phyloP scores from a whole-genome alignment of 768 basidiomycete genomes.

The Paxillus ammoniavirescens region DNA sequence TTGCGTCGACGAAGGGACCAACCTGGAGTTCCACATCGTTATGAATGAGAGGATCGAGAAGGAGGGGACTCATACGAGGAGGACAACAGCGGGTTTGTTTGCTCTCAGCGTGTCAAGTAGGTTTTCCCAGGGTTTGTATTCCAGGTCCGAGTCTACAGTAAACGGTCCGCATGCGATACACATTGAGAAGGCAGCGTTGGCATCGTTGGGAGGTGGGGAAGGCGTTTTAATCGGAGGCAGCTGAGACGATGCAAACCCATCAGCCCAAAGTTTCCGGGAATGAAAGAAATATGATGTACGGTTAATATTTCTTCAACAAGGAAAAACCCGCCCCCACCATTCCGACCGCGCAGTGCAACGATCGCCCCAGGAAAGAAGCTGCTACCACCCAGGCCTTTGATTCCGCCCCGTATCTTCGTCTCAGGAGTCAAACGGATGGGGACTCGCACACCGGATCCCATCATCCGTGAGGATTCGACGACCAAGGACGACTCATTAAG shows the following conservation, averaged over 20 bases:
- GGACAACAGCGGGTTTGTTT: constrained; percentile 69
- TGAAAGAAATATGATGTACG: constrained; percentile 44
- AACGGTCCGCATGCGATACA: constrained; percentile 84
- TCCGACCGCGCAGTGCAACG: constrained; percentile 81
- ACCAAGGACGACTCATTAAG: constrained; percentile 71
- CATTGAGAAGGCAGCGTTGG: constrained; percentile 56
- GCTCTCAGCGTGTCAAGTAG: constrained; percentile 61
- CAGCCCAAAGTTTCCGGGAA: background rate
- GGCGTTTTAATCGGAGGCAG: constrained; percentile 60
- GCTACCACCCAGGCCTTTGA: constrained; percentile 59
- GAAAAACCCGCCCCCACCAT: constrained; percentile 89
- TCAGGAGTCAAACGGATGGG: constrained; percentile 67
- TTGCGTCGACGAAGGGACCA: constrained; percentile 86
- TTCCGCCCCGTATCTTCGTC: constrained; percentile 63
- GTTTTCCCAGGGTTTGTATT: constrained; percentile 67
- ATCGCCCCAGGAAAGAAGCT: constrained; percentile 90
- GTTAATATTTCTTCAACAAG: constrained; percentile 76
- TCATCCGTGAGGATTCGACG: constrained; percentile 82
- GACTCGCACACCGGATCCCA: constrained; percentile 63
- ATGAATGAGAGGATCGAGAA: background rate
- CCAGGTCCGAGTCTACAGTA: constrained; percentile 74
- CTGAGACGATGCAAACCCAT: constrained; percentile 35
- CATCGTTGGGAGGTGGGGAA: constrained; percentile 30
- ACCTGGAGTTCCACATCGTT: constrained; percentile 45
- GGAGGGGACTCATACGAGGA: constrained; percentile 55